Base-by-base conservation (phyloP, 2,329 filamentous ascomycete species). In the Claviceps pazoutovae region DNA sequence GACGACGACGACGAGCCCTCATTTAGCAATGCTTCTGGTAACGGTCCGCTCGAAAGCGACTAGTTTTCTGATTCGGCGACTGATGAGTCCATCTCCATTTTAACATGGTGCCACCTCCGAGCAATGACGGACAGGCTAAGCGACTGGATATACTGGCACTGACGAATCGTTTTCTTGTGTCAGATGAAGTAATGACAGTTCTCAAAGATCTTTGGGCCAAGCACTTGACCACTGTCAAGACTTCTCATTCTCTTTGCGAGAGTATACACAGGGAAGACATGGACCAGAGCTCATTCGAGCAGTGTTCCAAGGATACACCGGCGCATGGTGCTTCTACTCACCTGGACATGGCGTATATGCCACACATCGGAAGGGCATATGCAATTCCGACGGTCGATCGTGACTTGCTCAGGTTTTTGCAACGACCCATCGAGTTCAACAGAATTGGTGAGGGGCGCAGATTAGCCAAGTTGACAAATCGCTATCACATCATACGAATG, bases 401-500 rank as follows among this genome's bases (percentile, higher is more conserved):
- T 2, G 19, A 50, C n/a, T 53, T 65, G 42, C 42, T 59, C n/a
- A 16, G 41, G 4, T 60, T 65, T 46, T 44, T 67, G 36, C 46
- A 47, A 43, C 53, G 56, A 36, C 50, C 51, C 1, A 26, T 36
- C 2, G 58, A 58, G 34, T 55, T 51, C 50, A 60, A 61, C 9
- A 16, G 48, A 9, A 53, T 51, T 17, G 38, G 34, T n/a, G 19
- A 39, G 2, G 46, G n/a, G 13, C 39, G 43, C 16, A 46, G 45
- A 5, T 11, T 50, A 37, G 50, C 26, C 48, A 41, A 34, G 46
- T 44, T 55, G 16, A 50, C 56, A 8, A 56, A 56, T 46, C 56
- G 59, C 16, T 61, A 65, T 46, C 62, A 63, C 49, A 62, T 79
- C 26, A 57, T 79, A 23, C 72, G 75, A n/a, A 71, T 72, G 9